Evolutionary conservation across 768 basidiomycete genomes (phyloP), one percentile per base, ranked within the genome.

Genomic region (Leucocoprinus leucothites): DNA sequence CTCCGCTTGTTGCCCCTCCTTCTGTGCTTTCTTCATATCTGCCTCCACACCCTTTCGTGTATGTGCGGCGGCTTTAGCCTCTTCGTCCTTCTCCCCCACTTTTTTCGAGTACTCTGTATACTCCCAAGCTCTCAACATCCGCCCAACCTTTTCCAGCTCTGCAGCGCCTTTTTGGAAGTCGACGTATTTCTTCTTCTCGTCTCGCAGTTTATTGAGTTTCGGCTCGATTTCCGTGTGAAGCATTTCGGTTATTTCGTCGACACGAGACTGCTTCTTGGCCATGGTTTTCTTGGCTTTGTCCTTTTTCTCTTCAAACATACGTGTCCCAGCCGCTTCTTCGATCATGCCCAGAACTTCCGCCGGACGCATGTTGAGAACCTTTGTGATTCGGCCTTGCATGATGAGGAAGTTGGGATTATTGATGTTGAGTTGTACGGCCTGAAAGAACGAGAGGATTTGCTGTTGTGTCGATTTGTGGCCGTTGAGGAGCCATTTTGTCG

Each of bases 331-430:
- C 0, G 97, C 97, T 68, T 99, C 97, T 69, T 98, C 97, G 2
- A 98, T 91, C 91, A 99, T 96, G 1, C 94, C 93, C 11, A 99
- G 81, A 57, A 98, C 96, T 68, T 99, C 97, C 75, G 90, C 89
- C 0, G 97, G 95, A 22, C 92, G 88, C 97, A 99, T 98, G 70
- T 98, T 98, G 47, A 99, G 83, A 3, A 93, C 95, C 76, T 98
- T 99, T 9, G 97, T 99, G 67, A 99, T 99, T 48, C 95, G 91
- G 25, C 97, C 96, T 71, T 99, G 97, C 96, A 98, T 98, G 68
- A 98, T 98, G 56, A 99, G 80, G 74, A 98, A 98, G 68, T 98
- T 98, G 42, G 97, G 97, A 70, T 98, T 98, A 73, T 98, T 99
- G 80, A 99, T 98, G 67, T 98, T 98, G 60, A 99, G 82, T 69